These are phyloP conservation scores for Alnus glutinosa DNA, from an alignment of 306 rosid species.

Conservation along the genomic window DNA sequence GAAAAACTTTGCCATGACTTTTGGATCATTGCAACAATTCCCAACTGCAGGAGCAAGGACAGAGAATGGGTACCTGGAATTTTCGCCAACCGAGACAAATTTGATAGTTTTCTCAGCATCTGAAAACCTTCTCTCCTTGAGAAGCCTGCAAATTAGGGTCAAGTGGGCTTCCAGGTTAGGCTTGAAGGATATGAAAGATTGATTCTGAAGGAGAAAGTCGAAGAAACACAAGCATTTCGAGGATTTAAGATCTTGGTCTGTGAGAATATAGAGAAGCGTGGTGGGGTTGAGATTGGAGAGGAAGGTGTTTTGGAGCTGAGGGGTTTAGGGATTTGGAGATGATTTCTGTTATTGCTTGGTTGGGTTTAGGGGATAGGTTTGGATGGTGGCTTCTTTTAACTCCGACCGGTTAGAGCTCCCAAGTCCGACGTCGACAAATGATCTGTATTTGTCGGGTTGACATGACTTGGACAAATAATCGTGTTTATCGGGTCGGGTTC, in stretches of 20 bases:
- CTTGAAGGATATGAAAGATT: constrained; percentile 25
- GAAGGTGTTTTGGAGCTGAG: constrained; percentile 3
- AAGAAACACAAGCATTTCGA: constrained; percentile 37
- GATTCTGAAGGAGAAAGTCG: constrained; percentile 29
- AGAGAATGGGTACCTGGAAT: constrained; percentile 30
- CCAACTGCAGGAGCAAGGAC: constrained; percentile 31
- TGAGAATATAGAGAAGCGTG: constrained; percentile 28
- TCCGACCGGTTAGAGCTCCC: too few species aligned
- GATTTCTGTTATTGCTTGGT: neutral
- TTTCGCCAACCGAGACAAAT: constrained; percentile 16
- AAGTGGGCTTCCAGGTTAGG: constrained; percentile 39
- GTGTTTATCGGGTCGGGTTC: too few species aligned
- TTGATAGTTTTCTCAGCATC: constrained; percentile 25
- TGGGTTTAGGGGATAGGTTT: constrained; percentile 11
- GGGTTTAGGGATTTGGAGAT: constrained; percentile 14
- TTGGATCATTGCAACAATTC: constrained; percentile 11
- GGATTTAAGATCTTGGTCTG: constrained; percentile 25
- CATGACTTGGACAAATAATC: too few species aligned
- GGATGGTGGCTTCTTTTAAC: constrained; percentile 1
- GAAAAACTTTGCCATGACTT: constrained; percentile 26
- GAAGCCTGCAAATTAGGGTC: constrained; percentile 32
- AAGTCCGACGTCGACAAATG: too few species aligned
- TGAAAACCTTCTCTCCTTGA: constrained; percentile 22
- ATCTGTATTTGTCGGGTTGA: too few species aligned
- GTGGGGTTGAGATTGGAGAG: constrained; percentile 33